Conservation (phyloP, 73 alveolate species). For the Stentor roeselii region DNA sequence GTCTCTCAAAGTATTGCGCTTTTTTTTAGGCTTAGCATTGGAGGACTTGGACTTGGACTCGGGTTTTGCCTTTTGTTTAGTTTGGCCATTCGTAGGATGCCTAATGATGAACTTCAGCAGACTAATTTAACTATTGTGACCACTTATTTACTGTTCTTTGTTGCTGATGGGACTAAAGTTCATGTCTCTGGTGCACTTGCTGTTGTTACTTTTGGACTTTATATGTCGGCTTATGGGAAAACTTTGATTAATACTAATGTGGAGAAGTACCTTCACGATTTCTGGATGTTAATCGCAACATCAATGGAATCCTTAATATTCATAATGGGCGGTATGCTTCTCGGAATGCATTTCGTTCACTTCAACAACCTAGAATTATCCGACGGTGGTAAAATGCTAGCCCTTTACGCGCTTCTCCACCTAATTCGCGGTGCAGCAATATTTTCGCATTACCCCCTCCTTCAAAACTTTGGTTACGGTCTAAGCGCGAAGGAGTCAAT, state of each 20-base stretch:
- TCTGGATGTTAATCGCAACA: constrained; percentile 52
- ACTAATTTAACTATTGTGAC: constrained; percentile 53
- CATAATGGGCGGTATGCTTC: constrained; percentile 56
- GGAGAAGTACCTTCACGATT: constrained; percentile 48
- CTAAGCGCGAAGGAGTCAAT: constrained; percentile 36
- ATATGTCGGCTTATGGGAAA: constrained; percentile 57
- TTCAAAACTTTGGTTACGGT: constrained; percentile 60
- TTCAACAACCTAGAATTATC: constrained; percentile 32
- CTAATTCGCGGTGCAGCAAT: constrained; percentile 45
- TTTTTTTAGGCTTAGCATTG: constrained; percentile 35
- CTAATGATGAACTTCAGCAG: constrained; percentile 54
- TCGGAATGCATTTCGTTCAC: constrained; percentile 42
- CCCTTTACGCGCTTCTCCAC: constrained; percentile 52
- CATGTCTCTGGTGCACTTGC: constrained; percentile 54
- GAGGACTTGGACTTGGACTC: constrained; percentile 60
- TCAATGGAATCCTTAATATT: constrained; percentile 58
- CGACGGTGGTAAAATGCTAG: constrained; percentile 48
- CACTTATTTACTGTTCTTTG: constrained; percentile 49
- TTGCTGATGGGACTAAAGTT: constrained; percentile 57
- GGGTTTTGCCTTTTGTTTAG: constrained; percentile 38
- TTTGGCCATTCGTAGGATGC: constrained; percentile 49
- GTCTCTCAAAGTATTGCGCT: neutral
- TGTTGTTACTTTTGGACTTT: constrained; percentile 58
- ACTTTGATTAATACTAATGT: constrained; percentile 52
- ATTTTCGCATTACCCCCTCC: constrained; percentile 37